These are phyloP conservation scores for Raddia distichophylla DNA, from an alignment of 176 grass and related monocot species.

Conservation along the genomic window DNA sequence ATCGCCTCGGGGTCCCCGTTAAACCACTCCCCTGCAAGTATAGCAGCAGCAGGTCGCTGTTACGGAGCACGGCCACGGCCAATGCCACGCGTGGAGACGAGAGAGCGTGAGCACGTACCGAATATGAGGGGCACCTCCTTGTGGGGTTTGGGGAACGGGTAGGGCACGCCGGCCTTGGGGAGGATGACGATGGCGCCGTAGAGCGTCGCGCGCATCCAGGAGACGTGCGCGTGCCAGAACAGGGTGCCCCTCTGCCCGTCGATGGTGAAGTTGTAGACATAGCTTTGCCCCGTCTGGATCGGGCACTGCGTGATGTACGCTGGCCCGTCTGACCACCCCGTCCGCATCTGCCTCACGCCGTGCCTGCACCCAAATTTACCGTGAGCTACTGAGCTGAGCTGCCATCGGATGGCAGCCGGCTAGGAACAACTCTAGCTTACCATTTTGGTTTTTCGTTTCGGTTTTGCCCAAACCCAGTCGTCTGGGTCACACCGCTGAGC, in stretches of 20 bases:
- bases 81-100: background rate
- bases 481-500: too few relatives aligned
- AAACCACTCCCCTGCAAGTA: slow-evolving; percentile 62
- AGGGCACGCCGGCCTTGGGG: slow-evolving; percentile 56
- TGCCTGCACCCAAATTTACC: slow-evolving; percentile 39
- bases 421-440: too few relatives aligned
- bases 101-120: background rate
- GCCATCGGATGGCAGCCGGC: too few relatives aligned
- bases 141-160: slow-evolving; percentile 67
- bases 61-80: background rate
- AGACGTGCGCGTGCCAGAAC: slow-evolving; percentile 68
- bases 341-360: slow-evolving; percentile 63
- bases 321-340: slow-evolving; percentile 70
- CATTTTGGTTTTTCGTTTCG: too few relatives aligned
- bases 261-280: slow-evolving; percentile 66
- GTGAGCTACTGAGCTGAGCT: too few relatives aligned
- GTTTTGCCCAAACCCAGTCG: too few relatives aligned
- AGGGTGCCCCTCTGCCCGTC: slow-evolving; percentile 63
- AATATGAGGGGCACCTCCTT: slow-evolving; percentile 59
- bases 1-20: slow-evolving; percentile 60
- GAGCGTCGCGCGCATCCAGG: slow-evolving; percentile 64
- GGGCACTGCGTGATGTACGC: slow-evolving; percentile 81
- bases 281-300: slow-evolving; percentile 59
- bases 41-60: background rate
- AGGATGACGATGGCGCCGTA: slow-evolving; percentile 66